A percentile compares a stretch with the other conserved stretches of the same genome.
Evolutionary conservation across 345 rosid genomes (phyloP).

Genomic region (rapeseed (Brassica napus)): DNA sequence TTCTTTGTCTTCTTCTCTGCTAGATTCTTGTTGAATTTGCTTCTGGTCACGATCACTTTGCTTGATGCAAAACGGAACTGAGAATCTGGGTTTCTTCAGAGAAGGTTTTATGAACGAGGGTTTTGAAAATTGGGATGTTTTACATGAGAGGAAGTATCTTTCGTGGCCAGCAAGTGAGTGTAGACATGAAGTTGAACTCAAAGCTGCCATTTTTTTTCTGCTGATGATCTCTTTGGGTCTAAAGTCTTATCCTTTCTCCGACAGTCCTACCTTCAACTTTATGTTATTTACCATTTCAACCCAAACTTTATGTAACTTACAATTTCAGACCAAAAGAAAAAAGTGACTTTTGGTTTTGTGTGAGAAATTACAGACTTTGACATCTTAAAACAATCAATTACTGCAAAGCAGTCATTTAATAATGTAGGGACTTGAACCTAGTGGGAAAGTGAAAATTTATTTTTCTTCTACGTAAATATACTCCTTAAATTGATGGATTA

Average conservation of each 20-base stretch:
- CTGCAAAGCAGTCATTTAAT: no score
- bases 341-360: not conserved
- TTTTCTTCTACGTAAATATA: no score
- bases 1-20: not conserved
- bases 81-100: constrained; percentile 32
- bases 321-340: not conserved
- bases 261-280: not conserved
- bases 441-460: not conserved
- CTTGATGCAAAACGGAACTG: constrained; percentile 32
- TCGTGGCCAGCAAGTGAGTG: constrained; percentile 11
- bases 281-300: not conserved
- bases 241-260: constrained; percentile 34
- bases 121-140: constrained; percentile 15
- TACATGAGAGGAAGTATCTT: constrained; percentile 25
- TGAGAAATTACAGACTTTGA: not conserved
- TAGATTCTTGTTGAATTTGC: constrained; percentile 5
- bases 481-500: no score
- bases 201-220: constrained; percentile 33
- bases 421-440: not conserved
- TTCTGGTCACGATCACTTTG: constrained; percentile 5
- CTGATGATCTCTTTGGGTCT: not conserved
- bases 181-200: constrained; percentile 31
- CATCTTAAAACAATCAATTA: not conserved
- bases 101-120: constrained; percentile 23
- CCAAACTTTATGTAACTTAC: not conserved